A percentile compares a stretch with the other conserved stretches of the same genome.
Conservation (phyloP, 768 basidiomycete species). For the Suillus plorans region DNA sequence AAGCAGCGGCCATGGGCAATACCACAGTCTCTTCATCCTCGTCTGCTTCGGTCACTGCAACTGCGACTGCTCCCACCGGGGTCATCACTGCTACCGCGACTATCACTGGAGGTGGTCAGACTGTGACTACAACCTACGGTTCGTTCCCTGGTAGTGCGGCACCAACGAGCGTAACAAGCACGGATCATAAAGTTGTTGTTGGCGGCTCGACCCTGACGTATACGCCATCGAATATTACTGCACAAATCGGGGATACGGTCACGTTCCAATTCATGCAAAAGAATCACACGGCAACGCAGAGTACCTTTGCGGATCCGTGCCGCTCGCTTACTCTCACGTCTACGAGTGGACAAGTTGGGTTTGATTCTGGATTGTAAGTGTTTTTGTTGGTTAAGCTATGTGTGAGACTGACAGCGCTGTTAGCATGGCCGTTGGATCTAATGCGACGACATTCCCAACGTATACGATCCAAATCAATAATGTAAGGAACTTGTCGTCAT, state of each 20-base stretch:
- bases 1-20: constrained; percentile 46
- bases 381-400: not conserved
- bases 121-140: constrained; percentile 36
- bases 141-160: constrained; percentile 30
- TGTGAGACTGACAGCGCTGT: not conserved
- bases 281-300: constrained; percentile 50
- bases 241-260: constrained; percentile 46
- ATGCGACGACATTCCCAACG: constrained; percentile 48
- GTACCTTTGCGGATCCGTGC: constrained; percentile 37
- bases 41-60: constrained; percentile 18
- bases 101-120: constrained; percentile 31
- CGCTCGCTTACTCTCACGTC: constrained; percentile 41
- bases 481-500: constrained; percentile 23
- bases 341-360: constrained; percentile 43
- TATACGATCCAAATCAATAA: constrained; percentile 56
- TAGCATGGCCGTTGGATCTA: constrained; percentile 48
- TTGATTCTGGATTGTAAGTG: constrained; percentile 49
- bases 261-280: constrained; percentile 43
- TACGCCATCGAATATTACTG: constrained; percentile 45
- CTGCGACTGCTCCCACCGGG: constrained; percentile 31
- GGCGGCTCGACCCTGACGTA: constrained; percentile 41
- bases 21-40: constrained; percentile 17
- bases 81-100: constrained; percentile 39
- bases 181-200: constrained; percentile 43
- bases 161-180: constrained; percentile 22